phyloP scores from a whole-genome alignment of 1,284 basidiomycete genomes.

The Ustilago xerochloae region DNA sequence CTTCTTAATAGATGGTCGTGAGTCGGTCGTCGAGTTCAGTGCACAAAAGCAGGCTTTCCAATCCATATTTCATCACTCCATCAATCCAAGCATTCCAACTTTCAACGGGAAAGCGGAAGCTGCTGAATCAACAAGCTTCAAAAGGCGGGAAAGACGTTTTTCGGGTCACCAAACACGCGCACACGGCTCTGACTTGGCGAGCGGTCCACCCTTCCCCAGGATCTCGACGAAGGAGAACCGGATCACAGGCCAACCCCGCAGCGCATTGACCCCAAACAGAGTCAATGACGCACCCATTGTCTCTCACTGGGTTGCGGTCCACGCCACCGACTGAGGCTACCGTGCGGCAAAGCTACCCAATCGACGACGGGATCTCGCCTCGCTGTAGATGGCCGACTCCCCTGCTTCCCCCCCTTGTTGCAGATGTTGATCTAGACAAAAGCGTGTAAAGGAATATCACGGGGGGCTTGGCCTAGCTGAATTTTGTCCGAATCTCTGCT shows the following conservation, averaged over 20 bases:
- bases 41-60: slow-evolving; percentile 41
- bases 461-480: slow-evolving; percentile 34
- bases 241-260: slow-evolving; percentile 52
- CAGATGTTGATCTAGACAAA: slow-evolving; percentile 30
- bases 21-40: slow-evolving; percentile 33
- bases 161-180: slow-evolving; percentile 41
- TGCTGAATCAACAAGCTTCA: slow-evolving; percentile 40
- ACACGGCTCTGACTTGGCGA: slow-evolving; percentile 55
- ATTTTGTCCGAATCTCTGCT: slow-evolving; percentile 27
- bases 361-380: slow-evolving; percentile 53
- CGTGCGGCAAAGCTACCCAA: slow-evolving; percentile 33
- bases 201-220: slow-evolving; percentile 50
- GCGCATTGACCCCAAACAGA: not conserved
- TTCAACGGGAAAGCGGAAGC: not conserved
- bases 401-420: slow-evolving; percentile 27
- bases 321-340: slow-evolving; percentile 40
- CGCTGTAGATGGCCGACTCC: slow-evolving; percentile 45
- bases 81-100: slow-evolving; percentile 17
- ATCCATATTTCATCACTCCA: slow-evolving; percentile 31
- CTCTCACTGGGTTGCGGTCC: slow-evolving; percentile 51
- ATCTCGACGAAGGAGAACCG: slow-evolving; percentile 51
- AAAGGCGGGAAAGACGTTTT: slow-evolving; percentile 34
- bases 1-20: slow-evolving; percentile 2
- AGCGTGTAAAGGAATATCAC: not conserved
- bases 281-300: slow-evolving; percentile 12